A percentile compares a stretch with the other conserved stretches of the same genome.
These are phyloP conservation scores for Triangularia setosa DNA, from an alignment of 2,329 filamentous ascomycete species.

Conservation along the genomic window DNA sequence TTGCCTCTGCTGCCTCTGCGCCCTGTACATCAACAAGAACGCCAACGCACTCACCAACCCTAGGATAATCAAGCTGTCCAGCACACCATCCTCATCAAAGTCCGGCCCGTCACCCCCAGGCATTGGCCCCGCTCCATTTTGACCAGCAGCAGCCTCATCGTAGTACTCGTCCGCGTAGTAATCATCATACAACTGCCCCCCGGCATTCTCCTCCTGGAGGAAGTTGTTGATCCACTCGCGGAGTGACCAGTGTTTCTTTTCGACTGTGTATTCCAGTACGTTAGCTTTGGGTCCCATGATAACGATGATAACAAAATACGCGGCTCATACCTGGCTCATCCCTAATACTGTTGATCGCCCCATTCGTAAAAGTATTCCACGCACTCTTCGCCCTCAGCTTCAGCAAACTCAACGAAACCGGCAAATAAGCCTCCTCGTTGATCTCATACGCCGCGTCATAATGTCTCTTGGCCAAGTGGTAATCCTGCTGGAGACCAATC, in stretches of 20 bases:
- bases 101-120: slow-evolving; percentile 58
- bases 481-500: slow-evolving; percentile 87
- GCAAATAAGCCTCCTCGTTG: slow-evolving; percentile 89
- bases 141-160: slow-evolving; percentile 44
- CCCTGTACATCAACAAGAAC: slow-evolving; percentile 76
- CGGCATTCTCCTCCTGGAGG: slow-evolving; percentile 59
- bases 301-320: not conserved
- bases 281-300: not conserved
- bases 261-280: slow-evolving; percentile 44
- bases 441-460: slow-evolving; percentile 91
- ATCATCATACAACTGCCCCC: slow-evolving; percentile 59
- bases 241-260: slow-evolving; percentile 70
- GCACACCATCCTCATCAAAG: slow-evolving; percentile 63
- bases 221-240: slow-evolving; percentile 87
- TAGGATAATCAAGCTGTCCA: slow-evolving; percentile 83
- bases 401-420: slow-evolving; percentile 81
- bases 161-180: slow-evolving; percentile 53
- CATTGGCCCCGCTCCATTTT: slow-evolving; percentile 32
- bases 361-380: slow-evolving; percentile 90
- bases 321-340: slow-evolving; percentile 73
- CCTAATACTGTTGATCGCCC: slow-evolving; percentile 86
- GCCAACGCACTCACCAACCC: slow-evolving; percentile 70
- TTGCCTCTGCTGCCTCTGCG: slow-evolving; percentile 66
- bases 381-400: slow-evolving; percentile 82
- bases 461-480: slow-evolving; percentile 92